Percentiles rank a stretch among this genome's conserved stretches.
phyloP scores from a whole-genome alignment of 2,329 filamentous ascomycete species.

The Xylaria sp. region DNA sequence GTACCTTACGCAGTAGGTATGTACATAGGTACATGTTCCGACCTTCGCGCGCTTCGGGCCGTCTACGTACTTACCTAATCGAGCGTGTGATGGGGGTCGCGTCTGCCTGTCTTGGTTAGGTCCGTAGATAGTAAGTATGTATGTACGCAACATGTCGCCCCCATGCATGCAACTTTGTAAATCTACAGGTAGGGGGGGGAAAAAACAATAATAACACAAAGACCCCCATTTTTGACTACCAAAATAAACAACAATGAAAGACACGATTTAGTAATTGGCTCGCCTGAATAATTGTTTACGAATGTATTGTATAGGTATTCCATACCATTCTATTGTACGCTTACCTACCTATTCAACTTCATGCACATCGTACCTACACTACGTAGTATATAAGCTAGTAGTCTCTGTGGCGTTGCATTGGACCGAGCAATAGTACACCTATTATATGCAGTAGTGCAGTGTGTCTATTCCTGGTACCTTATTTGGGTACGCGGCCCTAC shows the following conservation, averaged over 20 bases:
- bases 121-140: neutral
- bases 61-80: constrained; percentile 22
- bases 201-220: neutral
- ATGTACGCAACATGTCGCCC: neutral
- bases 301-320: neutral
- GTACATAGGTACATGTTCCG: too few species aligned
- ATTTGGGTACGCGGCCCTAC: constrained; percentile 20
- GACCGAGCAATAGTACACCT: neutral
- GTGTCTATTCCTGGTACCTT: neutral
- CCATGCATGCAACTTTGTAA: neutral
- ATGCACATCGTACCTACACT: neutral
- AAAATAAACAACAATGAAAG: neutral
- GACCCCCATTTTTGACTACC: too few species aligned
- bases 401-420: neutral
- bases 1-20: too few species aligned
- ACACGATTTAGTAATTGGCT: neutral
- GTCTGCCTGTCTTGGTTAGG: neutral
- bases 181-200: neutral
- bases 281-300: neutral
- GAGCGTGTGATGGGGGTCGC: neutral
- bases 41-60: constrained; percentile 28
- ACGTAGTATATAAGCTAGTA: neutral
- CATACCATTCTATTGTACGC: neutral
- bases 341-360: neutral
- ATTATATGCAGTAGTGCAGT: too few species aligned